Percentiles rank a stretch among this genome's conserved stretches.
Conservation (phyloP, 371 early-diverging fungal species). For the Rhizopus delemar region DNA sequence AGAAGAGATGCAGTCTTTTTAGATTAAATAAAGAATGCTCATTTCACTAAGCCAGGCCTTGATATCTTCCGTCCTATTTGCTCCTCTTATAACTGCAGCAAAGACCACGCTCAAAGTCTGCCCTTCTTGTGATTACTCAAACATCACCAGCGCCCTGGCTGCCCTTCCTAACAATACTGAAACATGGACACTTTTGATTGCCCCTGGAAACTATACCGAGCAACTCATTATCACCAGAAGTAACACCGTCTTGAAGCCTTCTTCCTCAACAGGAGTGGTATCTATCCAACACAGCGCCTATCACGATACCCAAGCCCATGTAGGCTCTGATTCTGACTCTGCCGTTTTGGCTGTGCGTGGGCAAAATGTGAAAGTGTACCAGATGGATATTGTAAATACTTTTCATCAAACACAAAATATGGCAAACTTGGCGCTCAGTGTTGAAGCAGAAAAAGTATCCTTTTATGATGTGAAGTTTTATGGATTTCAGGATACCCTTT, state of each 20-base stretch:
- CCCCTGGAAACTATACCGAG: conserved; percentile 21
- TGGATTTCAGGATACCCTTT: conserved; percentile 40
- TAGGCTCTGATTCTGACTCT: conserved; percentile 8
- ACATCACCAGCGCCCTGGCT: conserved; percentile 11
- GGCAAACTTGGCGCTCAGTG: conserved; percentile 19
- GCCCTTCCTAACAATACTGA: conserved; percentile 14
- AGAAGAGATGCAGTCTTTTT: no score
- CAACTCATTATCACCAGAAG: conserved; percentile 8
- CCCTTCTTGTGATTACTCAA: conserved; percentile 8
- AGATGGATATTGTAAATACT: conserved; percentile 12
- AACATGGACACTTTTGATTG: conserved; percentile 19
- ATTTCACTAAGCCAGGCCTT: no score
- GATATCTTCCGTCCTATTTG: no score
- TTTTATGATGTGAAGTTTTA: conserved; percentile 29
- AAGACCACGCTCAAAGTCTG: conserved; percentile 6
- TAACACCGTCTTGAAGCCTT: conserved; percentile 10
- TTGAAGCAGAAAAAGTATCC: conserved; percentile 19
- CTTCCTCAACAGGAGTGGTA: conserved; percentile 2
- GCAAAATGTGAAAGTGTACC: conserved; percentile 11
- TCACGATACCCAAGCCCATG: conserved; percentile 8
- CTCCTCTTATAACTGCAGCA: not conserved
- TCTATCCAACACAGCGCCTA: conserved; percentile 6
- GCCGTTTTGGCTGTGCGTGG: conserved; percentile 12
- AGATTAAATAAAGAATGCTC: no score
- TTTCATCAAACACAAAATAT: conserved; percentile 11